Base-by-base conservation (phyloP, 352 stramenopile species). In the Globisporangium apiculatum region DNA sequence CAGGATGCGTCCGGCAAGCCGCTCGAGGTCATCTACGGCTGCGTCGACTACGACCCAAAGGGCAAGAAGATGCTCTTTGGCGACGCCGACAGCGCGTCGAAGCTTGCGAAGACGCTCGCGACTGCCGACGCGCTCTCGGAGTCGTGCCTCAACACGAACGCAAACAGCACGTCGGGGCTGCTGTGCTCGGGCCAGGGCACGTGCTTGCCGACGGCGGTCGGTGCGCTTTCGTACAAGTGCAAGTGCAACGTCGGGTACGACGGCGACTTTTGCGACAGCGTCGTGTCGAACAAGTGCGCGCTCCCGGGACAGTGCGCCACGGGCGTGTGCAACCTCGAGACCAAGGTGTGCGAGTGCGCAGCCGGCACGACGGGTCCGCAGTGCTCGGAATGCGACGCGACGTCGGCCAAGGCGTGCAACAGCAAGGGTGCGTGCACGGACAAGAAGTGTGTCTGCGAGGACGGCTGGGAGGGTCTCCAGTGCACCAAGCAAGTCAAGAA, bases 191-290 rank as follows among this genome's bases (percentile, higher is more conserved):
- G 81, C 45, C 81, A 89, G 57, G 81, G 81, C 45, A 89, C 81
- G 51, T 91, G 81, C 53, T 49, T 81, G 14, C 69, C 77, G 4
- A 67, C 73, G 36, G 53, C 51, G 0, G 57, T 73, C 0, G 79
- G 60, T 18, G 75, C 64, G 50, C 65, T 82, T 53, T 58, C 71
- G 45, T 91, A 89, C 72, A 74, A 64, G 46, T 91, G 81, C 68
- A 72, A 69, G 45, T 91, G 79, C 72, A 89, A 87, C 64, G 53
- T 76, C n/a, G 81, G 81, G 48, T 91, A 91, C 79, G 83, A 69
- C 45, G 75, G 75, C 5, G 64, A 75, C 55, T 75, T 69, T 55
- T 89, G 79, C 51, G 69, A 84, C 46, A 59, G 60, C 6, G 73
- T 85, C n/a, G 69, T 78, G 51, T 87, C 78, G 47, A 89, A 89